Evolutionary conservation across 1,139 yeast genomes (phyloP).

Genomic region (Debaryomyces nepalensis): DNA sequence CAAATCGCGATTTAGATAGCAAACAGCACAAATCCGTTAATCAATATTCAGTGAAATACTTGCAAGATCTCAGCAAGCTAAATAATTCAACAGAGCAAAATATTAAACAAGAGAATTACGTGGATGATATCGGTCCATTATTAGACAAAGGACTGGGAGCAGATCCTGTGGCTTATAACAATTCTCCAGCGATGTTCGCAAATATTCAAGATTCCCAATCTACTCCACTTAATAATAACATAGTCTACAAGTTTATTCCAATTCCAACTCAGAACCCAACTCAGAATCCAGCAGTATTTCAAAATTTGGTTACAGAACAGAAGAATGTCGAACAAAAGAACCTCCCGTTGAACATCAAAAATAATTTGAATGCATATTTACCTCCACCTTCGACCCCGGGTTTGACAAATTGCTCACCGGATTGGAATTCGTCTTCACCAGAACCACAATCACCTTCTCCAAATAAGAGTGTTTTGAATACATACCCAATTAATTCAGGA

Average conservation of each 20-base stretch:
- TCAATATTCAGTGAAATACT: constrained; percentile 47
- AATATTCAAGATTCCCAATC: constrained; percentile 13
- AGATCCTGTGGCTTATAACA: not conserved
- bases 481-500: constrained; percentile 18
- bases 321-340: not conserved
- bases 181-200: constrained; percentile 7
- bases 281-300: constrained; percentile 36
- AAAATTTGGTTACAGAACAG: constrained; percentile 12
- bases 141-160: constrained; percentile 19
- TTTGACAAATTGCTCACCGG: constrained; percentile 41
- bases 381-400: constrained; percentile 54
- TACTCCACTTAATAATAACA: constrained; percentile 17
- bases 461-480: constrained; percentile 12
- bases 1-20: constrained; percentile 15
- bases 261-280: constrained; percentile 50
- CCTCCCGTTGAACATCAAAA: constrained; percentile 9
- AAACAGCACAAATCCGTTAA: constrained; percentile 20
- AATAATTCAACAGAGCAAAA: constrained; percentile 15
- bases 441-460: constrained; percentile 49
- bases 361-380: constrained; percentile 28
- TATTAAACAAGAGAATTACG: constrained; percentile 29
- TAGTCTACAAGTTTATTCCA: constrained; percentile 40
- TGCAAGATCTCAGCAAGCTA: constrained; percentile 41
- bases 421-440: constrained; percentile 46
- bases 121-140: constrained; percentile 49